These are phyloP conservation scores for Syncephalastrum monosporum DNA, from an alignment of 371 early-diverging fungal genomes.

Conservation along the genomic window DNA sequence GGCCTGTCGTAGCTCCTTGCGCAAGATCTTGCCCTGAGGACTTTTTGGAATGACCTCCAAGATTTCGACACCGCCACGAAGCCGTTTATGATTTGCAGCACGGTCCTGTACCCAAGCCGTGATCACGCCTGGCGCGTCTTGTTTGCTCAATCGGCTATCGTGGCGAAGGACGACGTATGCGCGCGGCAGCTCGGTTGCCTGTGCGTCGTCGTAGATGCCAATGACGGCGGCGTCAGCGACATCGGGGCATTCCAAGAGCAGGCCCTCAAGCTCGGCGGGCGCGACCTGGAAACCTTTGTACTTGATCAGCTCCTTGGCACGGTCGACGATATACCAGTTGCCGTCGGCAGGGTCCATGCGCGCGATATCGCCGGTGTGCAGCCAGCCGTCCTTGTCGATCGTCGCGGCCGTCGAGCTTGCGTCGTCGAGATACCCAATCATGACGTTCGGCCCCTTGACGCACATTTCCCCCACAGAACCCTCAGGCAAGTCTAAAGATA, in stretches of 20 bases:
- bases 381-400: constrained; percentile 72
- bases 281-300: constrained; percentile 67
- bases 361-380: constrained; percentile 85
- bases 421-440: constrained; percentile 67
- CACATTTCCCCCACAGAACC: constrained; percentile 58
- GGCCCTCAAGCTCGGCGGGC: constrained; percentile 72
- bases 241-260: constrained; percentile 63
- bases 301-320: constrained; percentile 77
- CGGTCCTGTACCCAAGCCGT: constrained; percentile 55
- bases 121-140: constrained; percentile 51
- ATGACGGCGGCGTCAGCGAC: constrained; percentile 77
- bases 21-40: constrained; percentile 79
- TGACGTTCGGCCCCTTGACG: constrained; percentile 51
- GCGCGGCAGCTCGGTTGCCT: constrained; percentile 76
- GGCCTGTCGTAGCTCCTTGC: constrained; percentile 41
- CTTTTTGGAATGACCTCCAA: constrained; percentile 72
- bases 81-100: constrained; percentile 71
- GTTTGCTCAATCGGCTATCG: neutral
- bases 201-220: constrained; percentile 45
- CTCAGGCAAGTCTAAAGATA: too few relatives aligned
- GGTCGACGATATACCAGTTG: constrained; percentile 63
- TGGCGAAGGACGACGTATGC: constrained; percentile 68
- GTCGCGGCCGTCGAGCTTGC: constrained; percentile 62
- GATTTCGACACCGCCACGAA: constrained; percentile 76
- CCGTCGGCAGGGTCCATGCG: constrained; percentile 52